phyloP scores from a whole-genome alignment of 257 asterid species.

The Solanum ossicruentum region DNA sequence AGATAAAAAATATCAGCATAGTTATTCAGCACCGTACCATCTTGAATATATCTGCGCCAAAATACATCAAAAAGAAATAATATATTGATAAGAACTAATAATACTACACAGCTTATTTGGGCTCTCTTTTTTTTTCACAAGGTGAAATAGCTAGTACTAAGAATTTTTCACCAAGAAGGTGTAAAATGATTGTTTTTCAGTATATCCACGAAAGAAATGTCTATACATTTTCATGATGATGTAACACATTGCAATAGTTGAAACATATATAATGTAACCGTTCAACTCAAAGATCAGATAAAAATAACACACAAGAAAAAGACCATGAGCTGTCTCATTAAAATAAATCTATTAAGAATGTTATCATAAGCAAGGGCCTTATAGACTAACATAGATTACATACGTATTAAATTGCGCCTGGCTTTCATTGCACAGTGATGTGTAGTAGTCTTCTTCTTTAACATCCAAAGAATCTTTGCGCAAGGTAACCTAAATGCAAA shows the following conservation, averaged over 20 bases:
- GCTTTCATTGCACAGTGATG: background rate
- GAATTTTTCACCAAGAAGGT: background rate
- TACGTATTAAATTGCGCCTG: background rate
- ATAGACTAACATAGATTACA: background rate
- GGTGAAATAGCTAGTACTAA: background rate
- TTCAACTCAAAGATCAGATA: background rate
- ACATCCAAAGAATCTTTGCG: background rate
- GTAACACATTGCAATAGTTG: background rate
- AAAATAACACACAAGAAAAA: background rate
- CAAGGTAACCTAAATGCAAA: background rate
- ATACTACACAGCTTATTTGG: background rate
- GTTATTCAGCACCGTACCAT: slow-evolving; percentile 66
- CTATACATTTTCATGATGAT: background rate
- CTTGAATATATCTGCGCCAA: slow-evolving; percentile 53
- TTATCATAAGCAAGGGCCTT: background rate
- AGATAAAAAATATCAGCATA: slow-evolving; percentile 90
- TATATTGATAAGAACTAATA: background rate
- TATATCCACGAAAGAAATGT: background rate
- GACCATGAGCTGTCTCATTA: background rate
- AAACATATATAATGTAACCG: background rate
- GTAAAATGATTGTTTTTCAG: background rate
- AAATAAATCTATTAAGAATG: background rate
- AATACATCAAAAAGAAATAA: background rate
- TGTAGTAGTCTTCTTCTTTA: background rate
- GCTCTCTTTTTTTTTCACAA: background rate